phyloP scores from a whole-genome alignment of 2,329 filamentous ascomycete genomes.

The Ceratocystiopsis minuta region DNA sequence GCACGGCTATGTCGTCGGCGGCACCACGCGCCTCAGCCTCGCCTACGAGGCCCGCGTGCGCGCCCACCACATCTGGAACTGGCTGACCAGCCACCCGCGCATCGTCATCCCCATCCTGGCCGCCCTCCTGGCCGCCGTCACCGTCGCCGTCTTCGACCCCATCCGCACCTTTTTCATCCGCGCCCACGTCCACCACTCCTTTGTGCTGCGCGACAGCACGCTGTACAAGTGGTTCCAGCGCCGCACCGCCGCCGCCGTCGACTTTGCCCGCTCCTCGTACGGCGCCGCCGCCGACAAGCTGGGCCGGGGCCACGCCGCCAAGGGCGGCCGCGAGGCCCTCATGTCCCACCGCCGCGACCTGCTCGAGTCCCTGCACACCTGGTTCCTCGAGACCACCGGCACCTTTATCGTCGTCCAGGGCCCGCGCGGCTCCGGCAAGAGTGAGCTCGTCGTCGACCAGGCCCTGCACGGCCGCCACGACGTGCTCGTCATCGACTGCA shows the following conservation, averaged over 20 bases:
- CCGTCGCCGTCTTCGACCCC: conserved; percentile 82
- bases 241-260: conserved; percentile 48
- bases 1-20: conserved; percentile 58
- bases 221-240: conserved; percentile 67
- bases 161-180: conserved; percentile 89
- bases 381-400: conserved; percentile 74
- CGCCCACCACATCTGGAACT: conserved; percentile 65
- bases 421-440: conserved; percentile 78
- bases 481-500: conserved; percentile 79
- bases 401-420: conserved; percentile 92
- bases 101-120: conserved; percentile 73
- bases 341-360: conserved; percentile 75
- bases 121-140: conserved; percentile 63
- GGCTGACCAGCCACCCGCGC: conserved; percentile 69
- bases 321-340: conserved; percentile 49
- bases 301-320: conserved; percentile 9
- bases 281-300: conserved; percentile 37
- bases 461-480: conserved; percentile 59
- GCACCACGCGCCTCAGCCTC: conserved; percentile 50
- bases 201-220: conserved; percentile 55
- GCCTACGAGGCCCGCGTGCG: conserved; percentile 70
- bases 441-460: conserved; percentile 71
- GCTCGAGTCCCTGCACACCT: conserved; percentile 66
- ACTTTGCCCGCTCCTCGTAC: conserved; percentile 24
- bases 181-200: conserved; percentile 61